Evolutionary conservation across 1,284 basidiomycete genomes (phyloP).

Genomic region (Ustilago esculenta): DNA sequence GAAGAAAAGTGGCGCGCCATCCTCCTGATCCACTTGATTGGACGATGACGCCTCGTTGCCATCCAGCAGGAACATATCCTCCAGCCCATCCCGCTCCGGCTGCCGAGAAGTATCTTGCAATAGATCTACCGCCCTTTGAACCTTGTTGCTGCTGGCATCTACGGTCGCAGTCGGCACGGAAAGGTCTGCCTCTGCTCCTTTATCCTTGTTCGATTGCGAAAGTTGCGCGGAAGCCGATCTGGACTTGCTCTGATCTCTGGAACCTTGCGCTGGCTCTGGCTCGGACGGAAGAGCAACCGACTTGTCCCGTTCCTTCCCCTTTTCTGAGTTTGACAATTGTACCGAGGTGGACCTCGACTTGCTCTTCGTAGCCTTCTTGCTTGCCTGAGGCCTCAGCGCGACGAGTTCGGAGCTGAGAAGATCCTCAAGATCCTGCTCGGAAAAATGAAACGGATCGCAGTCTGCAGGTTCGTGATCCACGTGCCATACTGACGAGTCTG

Average conservation of each 20-base stretch:
- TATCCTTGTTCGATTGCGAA: not conserved
- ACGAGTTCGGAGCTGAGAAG: not conserved
- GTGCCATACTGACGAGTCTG: conserved; percentile 6
- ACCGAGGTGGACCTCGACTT: no score
- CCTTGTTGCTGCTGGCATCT: not conserved
- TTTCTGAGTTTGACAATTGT: no score
- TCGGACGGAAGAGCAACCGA: no score
- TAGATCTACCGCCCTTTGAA: not conserved
- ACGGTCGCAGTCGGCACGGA: not conserved
- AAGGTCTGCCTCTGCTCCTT: not conserved
- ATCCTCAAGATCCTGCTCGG: conserved; percentile 13
- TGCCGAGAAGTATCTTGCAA: not conserved
- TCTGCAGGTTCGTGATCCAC: conserved; percentile 1
- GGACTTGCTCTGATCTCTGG: not conserved
- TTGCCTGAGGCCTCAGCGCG: conserved; percentile 11
- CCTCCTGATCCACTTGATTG: not conserved
- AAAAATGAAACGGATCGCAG: conserved; percentile 22
- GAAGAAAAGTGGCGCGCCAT: conserved; percentile 16
- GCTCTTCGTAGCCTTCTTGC: no score
- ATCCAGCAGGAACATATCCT: conserved; percentile 20
- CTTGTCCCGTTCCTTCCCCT: no score
- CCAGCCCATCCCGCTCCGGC: conserved; percentile 1
- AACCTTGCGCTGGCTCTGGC: no score
- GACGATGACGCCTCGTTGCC: not conserved
- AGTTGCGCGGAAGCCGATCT: not conserved